These are phyloP conservation scores for Alnus rubra DNA, from an alignment of 306 rosid species.

Conservation along the genomic window DNA sequence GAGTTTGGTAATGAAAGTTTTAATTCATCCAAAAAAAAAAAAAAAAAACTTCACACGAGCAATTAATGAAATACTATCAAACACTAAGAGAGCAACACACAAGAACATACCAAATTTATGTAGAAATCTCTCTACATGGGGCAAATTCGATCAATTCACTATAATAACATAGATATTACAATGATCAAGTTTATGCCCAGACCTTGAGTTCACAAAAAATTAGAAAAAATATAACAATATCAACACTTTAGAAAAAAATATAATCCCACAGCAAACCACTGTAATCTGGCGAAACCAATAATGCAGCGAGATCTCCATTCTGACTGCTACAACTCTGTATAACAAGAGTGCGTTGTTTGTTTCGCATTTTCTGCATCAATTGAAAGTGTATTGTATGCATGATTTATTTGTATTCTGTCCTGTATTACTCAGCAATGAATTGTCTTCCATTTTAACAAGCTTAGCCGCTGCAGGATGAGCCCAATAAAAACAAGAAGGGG, in stretches of 20 bases:
- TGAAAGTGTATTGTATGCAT: not conserved
- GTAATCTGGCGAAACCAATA: not conserved
- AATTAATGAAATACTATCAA: too few relatives aligned
- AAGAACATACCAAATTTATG: not conserved
- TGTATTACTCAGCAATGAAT: not conserved
- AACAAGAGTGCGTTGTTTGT: not conserved
- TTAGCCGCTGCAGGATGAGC: slow-evolving; percentile 5
- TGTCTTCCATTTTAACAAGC: slow-evolving; percentile 16
- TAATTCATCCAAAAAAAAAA: too few relatives aligned
- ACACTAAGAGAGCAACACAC: too few relatives aligned
- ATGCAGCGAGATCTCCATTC: not conserved
- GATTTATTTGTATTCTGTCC: not conserved
- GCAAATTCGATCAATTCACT: not conserved
- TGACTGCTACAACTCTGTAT: not conserved
- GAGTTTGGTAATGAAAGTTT: too few relatives aligned
- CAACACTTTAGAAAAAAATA: not conserved
- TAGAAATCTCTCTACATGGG: not conserved
- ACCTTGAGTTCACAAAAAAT: not conserved
- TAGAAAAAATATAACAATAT: too few relatives aligned
- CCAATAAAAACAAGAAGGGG: too few relatives aligned
- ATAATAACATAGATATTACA: not conserved
- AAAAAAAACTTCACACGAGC: too few relatives aligned
- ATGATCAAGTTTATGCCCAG: not conserved
- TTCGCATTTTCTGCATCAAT: not conserved
- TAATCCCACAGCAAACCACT: not conserved